Base-by-base conservation (phyloP, 305 asterid species). In the Petunia hybrid region DNA sequence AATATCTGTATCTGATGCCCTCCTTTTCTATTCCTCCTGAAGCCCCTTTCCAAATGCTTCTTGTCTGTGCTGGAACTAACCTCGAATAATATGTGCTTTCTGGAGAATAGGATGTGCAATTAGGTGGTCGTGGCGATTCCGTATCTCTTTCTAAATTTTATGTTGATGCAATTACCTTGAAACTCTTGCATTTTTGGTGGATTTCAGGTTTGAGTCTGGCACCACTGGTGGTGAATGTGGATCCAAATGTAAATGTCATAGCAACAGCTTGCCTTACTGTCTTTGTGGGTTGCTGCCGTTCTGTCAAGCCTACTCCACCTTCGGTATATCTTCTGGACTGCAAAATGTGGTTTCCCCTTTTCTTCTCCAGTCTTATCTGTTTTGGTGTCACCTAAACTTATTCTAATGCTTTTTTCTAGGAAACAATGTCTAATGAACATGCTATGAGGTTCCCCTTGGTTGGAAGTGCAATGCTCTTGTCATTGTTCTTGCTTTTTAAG, bases 291-390 rank as follows among this genome's bases (percentile, higher is more conserved):
- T 95, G 99, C 86, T 91, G 81, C 80, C 97, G 99, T 51, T 95
- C 97, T 64, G 99, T 95, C 53, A 95, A 95, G 91, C 92, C 98
- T 67, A 95, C 98, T 83, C 99, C 99, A 64, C 99, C 99, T 81
- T 59, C 98, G 41, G 98, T 95, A 86, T 88, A 97, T 88, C 82
- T 70, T 78, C 31, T 13, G 61, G 6, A 42, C 22, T 76, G 76
- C 76, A 63, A 67, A 69, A 46, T 62, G 57, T 43, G 38, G 61
- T 14, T 16, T 8, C 8, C 8, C 3, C 10, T 31, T 73, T 10
- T n/a, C 4, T 67, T 41, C 12, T 5, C 36, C 39, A 36, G 46
- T 36, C 66, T 2, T 60, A 7, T 40, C 55, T 45, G 48, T 75
- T 6, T 71, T 79, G 62, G 43, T 51, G 39, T 41, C 78, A 80